phyloP scores from a whole-genome alignment of 2,329 filamentous ascomycete genomes.

The Diaporthe aspalathi region DNA sequence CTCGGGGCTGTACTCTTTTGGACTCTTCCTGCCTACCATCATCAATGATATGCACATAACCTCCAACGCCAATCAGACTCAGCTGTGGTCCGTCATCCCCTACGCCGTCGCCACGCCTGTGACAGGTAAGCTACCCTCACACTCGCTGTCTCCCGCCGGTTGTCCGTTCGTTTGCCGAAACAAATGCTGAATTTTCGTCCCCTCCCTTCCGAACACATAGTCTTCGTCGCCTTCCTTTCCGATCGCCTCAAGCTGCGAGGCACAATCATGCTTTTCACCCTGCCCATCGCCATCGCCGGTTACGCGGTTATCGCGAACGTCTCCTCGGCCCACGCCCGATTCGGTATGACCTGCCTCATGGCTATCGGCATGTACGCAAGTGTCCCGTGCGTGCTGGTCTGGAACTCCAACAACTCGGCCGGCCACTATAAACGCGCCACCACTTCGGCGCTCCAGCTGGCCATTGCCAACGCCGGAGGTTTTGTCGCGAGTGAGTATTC shows the following conservation, averaged over 20 bases:
- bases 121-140: conserved; percentile 54
- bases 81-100: conserved; percentile 73
- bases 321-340: conserved; percentile 62
- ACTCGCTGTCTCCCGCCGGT: fast-evolving
- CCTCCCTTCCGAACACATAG: conserved; percentile 42
- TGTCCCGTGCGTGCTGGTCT: conserved; percentile 72
- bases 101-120: conserved; percentile 70
- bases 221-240: conserved; percentile 67
- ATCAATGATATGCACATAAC: conserved; percentile 67
- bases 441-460: conserved; percentile 72
- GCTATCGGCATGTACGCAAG: conserved; percentile 72
- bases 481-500: conserved; percentile 71
- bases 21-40: conserved; percentile 74
- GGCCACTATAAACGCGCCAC: conserved; percentile 78
- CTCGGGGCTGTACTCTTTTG: conserved; percentile 71
- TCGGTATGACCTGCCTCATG: conserved; percentile 77
- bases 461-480: conserved; percentile 74
- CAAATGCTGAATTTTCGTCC: neutral
- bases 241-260: conserved; percentile 71
- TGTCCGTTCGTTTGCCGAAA: too few species aligned
- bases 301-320: conserved; percentile 73
- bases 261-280: conserved; percentile 70
- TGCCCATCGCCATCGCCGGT: conserved; percentile 73
- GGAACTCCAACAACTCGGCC: conserved; percentile 76
- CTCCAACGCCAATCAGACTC: conserved; percentile 65